A percentile compares a stretch with the other conserved stretches of the same genome.
These are phyloP conservation scores for Oryza longistaminata DNA, from an alignment of 176 grass and related monocot species.

Conservation along the genomic window DNA sequence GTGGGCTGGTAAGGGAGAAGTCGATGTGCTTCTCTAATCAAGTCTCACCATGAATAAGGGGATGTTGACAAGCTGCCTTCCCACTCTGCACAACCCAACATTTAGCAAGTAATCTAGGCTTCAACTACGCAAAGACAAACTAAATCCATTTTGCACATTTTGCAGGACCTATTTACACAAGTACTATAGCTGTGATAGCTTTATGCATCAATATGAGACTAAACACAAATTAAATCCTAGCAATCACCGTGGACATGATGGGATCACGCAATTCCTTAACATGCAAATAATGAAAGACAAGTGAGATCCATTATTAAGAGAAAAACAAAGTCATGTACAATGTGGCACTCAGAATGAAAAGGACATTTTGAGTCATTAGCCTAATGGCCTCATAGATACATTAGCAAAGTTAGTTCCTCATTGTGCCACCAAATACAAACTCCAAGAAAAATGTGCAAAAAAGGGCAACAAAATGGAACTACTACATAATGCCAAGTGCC, in stretches of 20 bases:
- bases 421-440: slow-evolving; percentile 6
- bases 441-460: background rate
- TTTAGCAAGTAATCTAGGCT: background rate
- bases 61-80: slow-evolving; percentile 76
- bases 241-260: background rate
- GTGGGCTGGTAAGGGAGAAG: slow-evolving; percentile 72
- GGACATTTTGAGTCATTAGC: slow-evolving; percentile 47
- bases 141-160: background rate
- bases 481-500: too few relatives aligned
- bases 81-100: slow-evolving; percentile 49
- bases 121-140: background rate
- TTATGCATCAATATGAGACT: background rate
- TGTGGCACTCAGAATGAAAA: slow-evolving; percentile 72
- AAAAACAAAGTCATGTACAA: too few relatives aligned
- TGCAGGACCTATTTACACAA: background rate
- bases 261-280: background rate
- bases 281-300: background rate
- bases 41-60: slow-evolving; percentile 78
- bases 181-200: background rate
- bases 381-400: slow-evolving; percentile 50
- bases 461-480: too few relatives aligned
- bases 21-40: slow-evolving; percentile 76
- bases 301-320: background rate
- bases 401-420: slow-evolving; percentile 55
- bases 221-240: background rate